Percentiles rank a stretch among this genome's conserved stretches.
Conservation (phyloP, 2,329 filamentous ascomycete species). For the Hymenoscyphus occultus region DNA sequence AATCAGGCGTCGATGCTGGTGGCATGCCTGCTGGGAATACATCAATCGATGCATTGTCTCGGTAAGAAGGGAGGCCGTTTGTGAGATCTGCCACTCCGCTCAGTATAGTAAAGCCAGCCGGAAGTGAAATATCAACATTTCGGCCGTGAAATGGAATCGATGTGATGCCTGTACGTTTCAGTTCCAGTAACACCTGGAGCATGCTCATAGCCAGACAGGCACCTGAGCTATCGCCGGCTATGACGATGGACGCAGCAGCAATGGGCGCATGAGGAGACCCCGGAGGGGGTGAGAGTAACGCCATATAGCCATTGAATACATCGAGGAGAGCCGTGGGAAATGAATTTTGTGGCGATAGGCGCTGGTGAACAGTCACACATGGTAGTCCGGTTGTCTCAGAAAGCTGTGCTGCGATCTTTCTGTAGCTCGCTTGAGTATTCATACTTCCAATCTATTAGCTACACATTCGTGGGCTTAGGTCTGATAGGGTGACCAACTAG, state of each 20-base stretch:
- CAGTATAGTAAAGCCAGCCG: constrained; percentile 4
- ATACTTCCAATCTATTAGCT: background rate
- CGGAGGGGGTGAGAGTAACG: background rate
- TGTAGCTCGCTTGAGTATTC: background rate
- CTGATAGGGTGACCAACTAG: no score
- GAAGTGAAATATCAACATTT: background rate
- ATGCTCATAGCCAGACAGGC: background rate
- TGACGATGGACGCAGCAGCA: background rate
- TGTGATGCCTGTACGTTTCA: no score
- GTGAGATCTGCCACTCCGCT: constrained; percentile 1
- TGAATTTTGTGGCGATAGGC: background rate
- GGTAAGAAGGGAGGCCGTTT: no score
- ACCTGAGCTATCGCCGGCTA: constrained; percentile 7
- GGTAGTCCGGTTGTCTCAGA: background rate
- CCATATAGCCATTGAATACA: background rate
- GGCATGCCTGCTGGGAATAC: no score
- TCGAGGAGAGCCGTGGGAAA: background rate
- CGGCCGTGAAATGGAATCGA: no score
- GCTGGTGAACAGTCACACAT: constrained; percentile 33
- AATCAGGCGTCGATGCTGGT: background rate
- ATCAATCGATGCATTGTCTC: no score
- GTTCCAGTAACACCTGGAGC: background rate
- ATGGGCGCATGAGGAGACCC: background rate
- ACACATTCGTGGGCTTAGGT: no score
- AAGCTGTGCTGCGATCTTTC: background rate